These are phyloP conservation scores for Lactarius akahatsu DNA, from an alignment of 768 basidiomycete genomes.

Conservation along the genomic window DNA sequence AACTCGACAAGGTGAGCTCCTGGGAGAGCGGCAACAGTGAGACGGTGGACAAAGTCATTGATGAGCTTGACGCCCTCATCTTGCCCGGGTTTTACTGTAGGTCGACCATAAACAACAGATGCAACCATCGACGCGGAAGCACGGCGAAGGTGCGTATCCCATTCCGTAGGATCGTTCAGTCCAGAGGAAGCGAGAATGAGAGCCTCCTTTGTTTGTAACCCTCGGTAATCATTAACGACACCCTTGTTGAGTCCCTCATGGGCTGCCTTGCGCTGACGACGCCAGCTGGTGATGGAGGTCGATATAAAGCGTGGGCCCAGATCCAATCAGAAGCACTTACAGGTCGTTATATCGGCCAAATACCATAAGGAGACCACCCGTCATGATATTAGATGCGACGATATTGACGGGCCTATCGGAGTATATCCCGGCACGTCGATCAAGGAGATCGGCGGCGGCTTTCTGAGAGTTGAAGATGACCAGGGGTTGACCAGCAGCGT, in stretches of 20 bases:
- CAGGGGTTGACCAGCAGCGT: slow-evolving; percentile 28
- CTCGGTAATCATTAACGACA: slow-evolving; percentile 31
- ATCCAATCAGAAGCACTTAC: slow-evolving; percentile 7
- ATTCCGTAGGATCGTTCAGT: slow-evolving; percentile 33
- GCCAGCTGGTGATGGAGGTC: slow-evolving; percentile 34
- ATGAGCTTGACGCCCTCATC: slow-evolving; percentile 31
- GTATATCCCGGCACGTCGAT: slow-evolving; percentile 35
- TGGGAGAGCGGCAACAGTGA: slow-evolving; percentile 39
- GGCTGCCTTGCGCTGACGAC: slow-evolving; percentile 37
- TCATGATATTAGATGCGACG: slow-evolving; percentile 28
- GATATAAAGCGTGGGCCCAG: not conserved
- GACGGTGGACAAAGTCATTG: slow-evolving; percentile 32
- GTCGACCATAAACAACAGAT: slow-evolving; percentile 32
- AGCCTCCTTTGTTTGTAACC: slow-evolving; percentile 36
- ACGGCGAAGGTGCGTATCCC: slow-evolving; percentile 37
- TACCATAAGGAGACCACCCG: slow-evolving; percentile 27
- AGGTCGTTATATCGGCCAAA: slow-evolving; percentile 26
- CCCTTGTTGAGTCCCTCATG: slow-evolving; percentile 38
- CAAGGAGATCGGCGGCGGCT: slow-evolving; percentile 35
- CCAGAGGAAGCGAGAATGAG: slow-evolving; percentile 35
- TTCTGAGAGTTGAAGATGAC: slow-evolving; percentile 35
- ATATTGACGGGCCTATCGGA: slow-evolving; percentile 32
- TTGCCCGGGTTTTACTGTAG: slow-evolving; percentile 26
- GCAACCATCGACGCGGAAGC: slow-evolving; percentile 35
- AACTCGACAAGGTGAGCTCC: slow-evolving; percentile 35